These are phyloP conservation scores for Aspergillus uvarum DNA, from an alignment of 2,329 filamentous ascomycete species.

Conservation along the genomic window DNA sequence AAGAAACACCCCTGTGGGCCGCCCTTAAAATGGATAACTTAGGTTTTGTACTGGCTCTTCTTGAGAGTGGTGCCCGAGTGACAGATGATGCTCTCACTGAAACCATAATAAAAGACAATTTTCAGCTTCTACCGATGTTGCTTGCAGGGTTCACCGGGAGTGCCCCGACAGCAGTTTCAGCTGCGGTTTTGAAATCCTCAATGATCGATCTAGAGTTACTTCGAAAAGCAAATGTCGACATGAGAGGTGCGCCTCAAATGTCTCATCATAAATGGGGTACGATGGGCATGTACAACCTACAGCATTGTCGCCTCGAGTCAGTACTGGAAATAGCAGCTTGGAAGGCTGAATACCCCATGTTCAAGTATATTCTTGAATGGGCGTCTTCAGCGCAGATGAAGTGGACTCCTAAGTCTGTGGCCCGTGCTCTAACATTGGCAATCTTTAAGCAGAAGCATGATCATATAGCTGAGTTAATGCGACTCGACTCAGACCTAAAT, in stretches of 20 bases:
- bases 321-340: background rate
- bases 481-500: background rate
- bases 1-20: background rate
- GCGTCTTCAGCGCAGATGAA: background rate
- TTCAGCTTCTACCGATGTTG: background rate
- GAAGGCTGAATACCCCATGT: rapidly evolving
- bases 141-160: background rate
- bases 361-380: background rate
- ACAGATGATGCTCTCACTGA: background rate
- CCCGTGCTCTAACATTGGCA: background rate
- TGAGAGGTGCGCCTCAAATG: background rate
- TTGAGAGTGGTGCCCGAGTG: background rate
- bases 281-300: no score
- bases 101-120: background rate
- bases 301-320: no score
- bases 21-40: background rate
- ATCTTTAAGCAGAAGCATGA: background rate
- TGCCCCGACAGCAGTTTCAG: background rate
- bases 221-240: background rate
- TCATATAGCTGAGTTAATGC: background rate
- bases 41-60: background rate
- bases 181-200: background rate
- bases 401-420: background rate
- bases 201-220: background rate
- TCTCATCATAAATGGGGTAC: no score